These are phyloP conservation scores for Phenoliferia sp. DNA, from an alignment of 1,284 basidiomycete species.

Conservation along the genomic window DNA sequence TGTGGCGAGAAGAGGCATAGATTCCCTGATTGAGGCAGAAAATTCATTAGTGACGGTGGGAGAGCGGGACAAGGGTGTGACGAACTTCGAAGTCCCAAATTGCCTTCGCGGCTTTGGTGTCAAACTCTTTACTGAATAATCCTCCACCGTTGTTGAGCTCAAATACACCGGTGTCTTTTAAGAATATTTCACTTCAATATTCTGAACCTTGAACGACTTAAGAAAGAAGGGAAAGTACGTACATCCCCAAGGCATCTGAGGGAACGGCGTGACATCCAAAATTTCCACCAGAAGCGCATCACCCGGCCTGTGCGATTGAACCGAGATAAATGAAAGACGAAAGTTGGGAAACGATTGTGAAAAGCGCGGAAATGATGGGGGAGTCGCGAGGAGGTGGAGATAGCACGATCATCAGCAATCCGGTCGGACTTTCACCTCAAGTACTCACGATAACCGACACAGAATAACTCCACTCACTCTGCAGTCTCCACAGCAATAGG, in stretches of 20 bases:
- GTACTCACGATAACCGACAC: no score
- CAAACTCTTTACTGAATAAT: conserved; percentile 64
- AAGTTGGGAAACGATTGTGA: not conserved
- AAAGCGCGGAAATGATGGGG: no score
- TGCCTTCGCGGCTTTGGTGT: conserved; percentile 65
- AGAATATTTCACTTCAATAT: no score
- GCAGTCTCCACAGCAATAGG: conserved; percentile 69
- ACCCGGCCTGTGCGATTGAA: conserved; percentile 49
- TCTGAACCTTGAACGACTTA: no score
- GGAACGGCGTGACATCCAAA: conserved; percentile 67
- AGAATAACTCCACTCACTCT: conserved; percentile 39
- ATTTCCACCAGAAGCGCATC: conserved; percentile 73
- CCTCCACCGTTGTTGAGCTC: conserved; percentile 70
- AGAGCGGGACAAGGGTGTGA: conserved; percentile 42
- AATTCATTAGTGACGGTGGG: conserved; percentile 10
- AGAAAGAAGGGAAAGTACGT: conserved; percentile 15
- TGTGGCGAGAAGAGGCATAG: conserved; percentile 65
- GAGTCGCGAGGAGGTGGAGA: no score
- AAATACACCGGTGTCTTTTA: conserved; percentile 59
- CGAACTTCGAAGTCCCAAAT: conserved; percentile 67
- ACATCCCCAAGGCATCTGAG: conserved; percentile 43
- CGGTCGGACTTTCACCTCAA: no score
- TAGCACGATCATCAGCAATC: no score
- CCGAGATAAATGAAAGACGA: not conserved
- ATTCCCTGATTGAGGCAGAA: conserved; percentile 46